A percentile compares a stretch with the other conserved stretches of the same genome.
Evolutionary conservation across 176 grass and related monocot species (phyloP).

Genomic region (Elymus sibiricus): DNA sequence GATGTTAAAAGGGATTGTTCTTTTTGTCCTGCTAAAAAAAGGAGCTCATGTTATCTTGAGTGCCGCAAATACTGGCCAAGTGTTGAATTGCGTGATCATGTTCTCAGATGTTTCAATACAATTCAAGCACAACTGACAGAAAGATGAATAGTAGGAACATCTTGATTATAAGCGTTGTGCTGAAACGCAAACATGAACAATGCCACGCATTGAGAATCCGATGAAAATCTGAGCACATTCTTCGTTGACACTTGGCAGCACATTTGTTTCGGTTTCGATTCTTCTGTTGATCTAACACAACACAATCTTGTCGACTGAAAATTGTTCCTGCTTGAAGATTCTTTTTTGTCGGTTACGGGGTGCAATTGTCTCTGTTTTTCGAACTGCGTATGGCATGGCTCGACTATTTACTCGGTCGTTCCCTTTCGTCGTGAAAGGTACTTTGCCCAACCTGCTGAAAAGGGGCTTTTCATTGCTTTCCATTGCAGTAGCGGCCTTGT

Average conservation of each 20-base stretch:
- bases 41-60: neutral
- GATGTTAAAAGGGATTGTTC: no score
- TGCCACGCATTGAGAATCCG: neutral
- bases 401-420: no score
- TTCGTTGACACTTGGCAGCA: no score
- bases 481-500: no score
- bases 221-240: neutral
- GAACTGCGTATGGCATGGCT: neutral
- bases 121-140: neutral
- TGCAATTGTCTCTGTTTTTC: neutral
- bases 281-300: neutral
- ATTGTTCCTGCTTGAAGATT: neutral
- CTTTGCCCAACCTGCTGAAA: no score
- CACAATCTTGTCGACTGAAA: no score
- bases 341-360: neutral
- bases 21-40: neutral
- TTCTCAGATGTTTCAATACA: neutral
- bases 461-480: no score
- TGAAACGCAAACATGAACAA: neutral
- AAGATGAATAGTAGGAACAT: neutral
- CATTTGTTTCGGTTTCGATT: neutral
- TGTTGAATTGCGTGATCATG: neutral
- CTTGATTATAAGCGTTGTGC: neutral
- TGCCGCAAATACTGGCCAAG: neutral
- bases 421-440: no score